phyloP scores from a whole-genome alignment of 2,329 filamentous ascomycete species.

The Parafenestella ontariensis region DNA sequence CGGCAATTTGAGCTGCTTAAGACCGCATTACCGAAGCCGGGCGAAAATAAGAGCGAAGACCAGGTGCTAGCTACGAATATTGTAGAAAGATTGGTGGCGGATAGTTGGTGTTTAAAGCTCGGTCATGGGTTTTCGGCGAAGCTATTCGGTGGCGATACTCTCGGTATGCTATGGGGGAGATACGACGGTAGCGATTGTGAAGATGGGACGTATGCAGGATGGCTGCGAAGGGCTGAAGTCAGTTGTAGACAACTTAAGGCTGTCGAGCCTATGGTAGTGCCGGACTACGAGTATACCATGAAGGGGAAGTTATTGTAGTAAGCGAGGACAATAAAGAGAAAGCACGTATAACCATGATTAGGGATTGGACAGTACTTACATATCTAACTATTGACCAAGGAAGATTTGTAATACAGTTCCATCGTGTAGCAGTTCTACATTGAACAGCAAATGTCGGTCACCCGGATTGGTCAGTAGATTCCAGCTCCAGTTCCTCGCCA shows the following conservation, averaged over 20 bases:
- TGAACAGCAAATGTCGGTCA: too few species aligned
- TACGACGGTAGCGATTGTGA: slow-evolving; percentile 58
- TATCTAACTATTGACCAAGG: too few species aligned
- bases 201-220: slow-evolving; percentile 62
- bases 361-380: too few species aligned
- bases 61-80: slow-evolving; percentile 59
- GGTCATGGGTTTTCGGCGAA: slow-evolving; percentile 62
- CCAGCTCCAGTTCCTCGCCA: too few species aligned
- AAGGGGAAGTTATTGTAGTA: slow-evolving; percentile 10
- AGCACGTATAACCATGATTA: too few species aligned
- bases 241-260: slow-evolving; percentile 54
- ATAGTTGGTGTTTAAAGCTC: slow-evolving; percentile 64
- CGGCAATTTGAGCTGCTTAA: slow-evolving; percentile 61
- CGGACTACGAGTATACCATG: slow-evolving; percentile 23
- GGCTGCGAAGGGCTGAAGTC: slow-evolving; percentile 60
- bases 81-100: slow-evolving; percentile 58
- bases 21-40: slow-evolving; percentile 47
- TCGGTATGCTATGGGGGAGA: slow-evolving; percentile 62
- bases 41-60: slow-evolving; percentile 53
- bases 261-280: slow-evolving; percentile 17
- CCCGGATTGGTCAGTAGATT: too few species aligned
- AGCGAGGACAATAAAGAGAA: too few species aligned
- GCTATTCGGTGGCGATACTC: slow-evolving; percentile 55
- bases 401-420: too few species aligned
- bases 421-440: too few species aligned